These are phyloP conservation scores for Lactuca saligna DNA, from an alignment of 129 eudicot species.

Conservation along the genomic window DNA sequence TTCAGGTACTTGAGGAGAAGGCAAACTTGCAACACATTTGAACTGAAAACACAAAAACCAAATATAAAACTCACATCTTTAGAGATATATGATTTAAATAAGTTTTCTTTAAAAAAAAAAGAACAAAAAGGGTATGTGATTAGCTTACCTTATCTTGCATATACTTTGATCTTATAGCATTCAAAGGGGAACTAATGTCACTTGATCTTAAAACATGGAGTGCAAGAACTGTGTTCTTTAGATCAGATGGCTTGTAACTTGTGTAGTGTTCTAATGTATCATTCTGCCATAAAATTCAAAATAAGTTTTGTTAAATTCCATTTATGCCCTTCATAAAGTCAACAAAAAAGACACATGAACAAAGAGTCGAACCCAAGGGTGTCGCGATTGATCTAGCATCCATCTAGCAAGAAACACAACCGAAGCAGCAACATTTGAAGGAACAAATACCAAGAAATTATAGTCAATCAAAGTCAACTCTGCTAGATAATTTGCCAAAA, in stretches of 20 bases:
- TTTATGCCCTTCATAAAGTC: background rate
- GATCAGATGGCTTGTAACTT: constrained; percentile 46
- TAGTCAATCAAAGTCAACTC: constrained; percentile 64
- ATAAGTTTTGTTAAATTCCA: constrained; percentile 6
- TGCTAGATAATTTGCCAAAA: constrained; percentile 68
- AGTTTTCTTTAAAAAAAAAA: background rate
- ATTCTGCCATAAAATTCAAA: constrained; percentile 43
- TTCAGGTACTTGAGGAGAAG: constrained; percentile 43
- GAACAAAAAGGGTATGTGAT: background rate
- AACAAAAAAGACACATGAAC: background rate
- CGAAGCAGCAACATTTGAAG: constrained; percentile 72
- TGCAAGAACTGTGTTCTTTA: constrained; percentile 53
- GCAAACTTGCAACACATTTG: constrained; percentile 49
- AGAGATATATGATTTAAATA: background rate
- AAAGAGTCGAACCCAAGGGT: constrained; percentile 64
- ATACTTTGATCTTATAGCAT: constrained; percentile 67
- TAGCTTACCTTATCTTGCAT: constrained; percentile 62
- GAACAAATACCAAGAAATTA: constrained; percentile 57
- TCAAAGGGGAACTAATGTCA: constrained; percentile 38
- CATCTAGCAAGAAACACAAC: constrained; percentile 78
- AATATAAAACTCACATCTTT: constrained; percentile 5
- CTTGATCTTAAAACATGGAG: constrained; percentile 49
- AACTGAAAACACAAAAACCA: constrained; percentile 40
- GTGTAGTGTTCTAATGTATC: constrained; percentile 67
- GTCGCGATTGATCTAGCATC: constrained; percentile 62